Evolutionary conservation across 441 rosid species (phyloP), one percentile per base, ranked within the genome.

Genomic region (Populus hybrid): DNA sequence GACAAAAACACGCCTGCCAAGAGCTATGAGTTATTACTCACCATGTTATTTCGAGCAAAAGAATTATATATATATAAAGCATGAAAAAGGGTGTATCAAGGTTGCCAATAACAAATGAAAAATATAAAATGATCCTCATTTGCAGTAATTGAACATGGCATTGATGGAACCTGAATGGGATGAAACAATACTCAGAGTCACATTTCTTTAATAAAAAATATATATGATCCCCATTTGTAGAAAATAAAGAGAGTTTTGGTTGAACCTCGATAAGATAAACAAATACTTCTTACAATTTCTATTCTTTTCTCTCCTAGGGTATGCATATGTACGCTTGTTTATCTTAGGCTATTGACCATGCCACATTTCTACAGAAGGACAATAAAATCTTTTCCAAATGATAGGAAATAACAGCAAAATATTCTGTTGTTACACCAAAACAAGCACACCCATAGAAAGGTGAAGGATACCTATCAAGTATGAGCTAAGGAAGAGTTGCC

Each of bases 1-100:
- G 82, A 91, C 86, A 87, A 83, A 89, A 77, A 94, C 89, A 79
- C 61, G 83, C 79, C 98, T 92, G 87, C 78, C 28, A 65, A 24
- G 61, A 83, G 30, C 65, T 9, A 42, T 11, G 59, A 75, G 19
- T 36, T 21, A 14, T 40, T 69, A 75, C 40, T 19, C 32, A 34
- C 28, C 76, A 75, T 32, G 23, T 50, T 28, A 7, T 19, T 8
- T 24, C 30, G 34, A 65, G 21, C 23, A 50, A 24, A 75, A 66
- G n/a, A 24, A 24, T 24, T 24, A 32, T 5, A 35, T 35, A 34
- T 4, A 63, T 61, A 32, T 6, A 36, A 18, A 34, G 26, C 23
- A 53, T 10, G 26, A 4, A 68, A 34, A 24, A 57, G 3, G 28
- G 18, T 1, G 1, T 63, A 23, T 32, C 50, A 63, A 50, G 69